Evolutionary conservation across 306 rosid species (phyloP).

Genomic region (Dryas alaskensis): DNA sequence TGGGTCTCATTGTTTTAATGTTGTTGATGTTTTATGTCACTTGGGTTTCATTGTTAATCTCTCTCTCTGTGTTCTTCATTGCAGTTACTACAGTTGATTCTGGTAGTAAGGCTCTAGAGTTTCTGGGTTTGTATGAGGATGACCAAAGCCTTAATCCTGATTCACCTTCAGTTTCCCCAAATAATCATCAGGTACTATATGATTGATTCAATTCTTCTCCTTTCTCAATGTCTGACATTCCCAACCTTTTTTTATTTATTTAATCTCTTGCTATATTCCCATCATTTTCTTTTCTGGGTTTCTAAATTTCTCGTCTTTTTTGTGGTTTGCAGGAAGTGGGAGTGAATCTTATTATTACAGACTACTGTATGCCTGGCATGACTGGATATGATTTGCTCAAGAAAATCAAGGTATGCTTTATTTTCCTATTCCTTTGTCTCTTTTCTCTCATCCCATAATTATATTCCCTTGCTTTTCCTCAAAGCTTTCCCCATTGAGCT

Average conservation of each 20-base stretch:
- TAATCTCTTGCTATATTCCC: neutral
- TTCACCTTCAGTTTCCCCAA: conserved; percentile 45
- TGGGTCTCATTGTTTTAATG: neutral
- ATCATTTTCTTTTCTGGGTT: conserved; percentile 17
- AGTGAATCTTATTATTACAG: conserved; percentile 90
- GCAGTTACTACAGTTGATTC: conserved; percentile 97
- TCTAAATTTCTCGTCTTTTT: conserved; percentile 27
- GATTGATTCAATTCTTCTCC: neutral
- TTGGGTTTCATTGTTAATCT: neutral
- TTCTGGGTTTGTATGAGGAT: conserved; percentile 64
- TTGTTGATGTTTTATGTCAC: neutral
- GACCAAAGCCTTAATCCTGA: conserved; percentile 42
- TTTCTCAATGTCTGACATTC: conserved; percentile 15
- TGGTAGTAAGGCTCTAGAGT: conserved; percentile 91
- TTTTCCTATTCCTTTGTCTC: conserved; percentile 36
- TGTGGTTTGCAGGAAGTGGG: conserved; percentile 58
- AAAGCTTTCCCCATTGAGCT: conserved; percentile 25
- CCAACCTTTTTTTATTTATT: conserved; percentile 1
- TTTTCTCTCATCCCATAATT: conserved; percentile 21
- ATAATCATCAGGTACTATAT: conserved; percentile 52
- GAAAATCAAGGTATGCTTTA: conserved; percentile 72
- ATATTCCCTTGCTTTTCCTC: conserved; percentile 26
- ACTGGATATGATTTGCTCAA: conserved; percentile 94
- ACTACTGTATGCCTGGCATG: conserved; percentile 99
- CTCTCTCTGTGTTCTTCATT: conserved; percentile 16